Percentiles rank a stretch among this genome's conserved stretches.
phyloP scores from a whole-genome alignment of 768 basidiomycete genomes.

The Podaxis sp. region DNA sequence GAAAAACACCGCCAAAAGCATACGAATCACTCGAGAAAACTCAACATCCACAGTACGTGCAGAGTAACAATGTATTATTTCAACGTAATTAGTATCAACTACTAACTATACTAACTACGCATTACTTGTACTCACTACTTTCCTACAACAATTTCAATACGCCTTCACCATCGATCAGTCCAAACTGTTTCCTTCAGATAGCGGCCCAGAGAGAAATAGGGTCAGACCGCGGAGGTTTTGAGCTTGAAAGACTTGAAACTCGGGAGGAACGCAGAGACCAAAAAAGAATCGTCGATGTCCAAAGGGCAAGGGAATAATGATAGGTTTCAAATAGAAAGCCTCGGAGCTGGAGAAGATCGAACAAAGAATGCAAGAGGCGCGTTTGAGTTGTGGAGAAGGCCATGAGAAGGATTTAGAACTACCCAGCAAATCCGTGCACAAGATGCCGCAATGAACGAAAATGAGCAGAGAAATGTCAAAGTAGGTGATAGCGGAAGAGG shows the following conservation, averaged over 20 bases:
- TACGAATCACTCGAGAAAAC: not conserved
- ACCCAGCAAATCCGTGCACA: not conserved
- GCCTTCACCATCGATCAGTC: constrained; percentile 2
- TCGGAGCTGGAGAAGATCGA: not conserved
- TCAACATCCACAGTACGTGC: not conserved
- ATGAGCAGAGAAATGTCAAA: not conserved
- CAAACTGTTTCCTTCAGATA: not conserved
- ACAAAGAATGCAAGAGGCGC: not conserved
- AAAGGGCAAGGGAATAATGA: constrained; percentile 15
- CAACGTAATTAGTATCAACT: not conserved
- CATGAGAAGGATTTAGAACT: not conserved
- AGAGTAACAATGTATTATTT: constrained; percentile 3
- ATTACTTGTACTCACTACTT: not conserved
- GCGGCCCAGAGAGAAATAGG: not conserved
- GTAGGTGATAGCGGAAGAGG: not conserved
- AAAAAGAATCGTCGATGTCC: not conserved
- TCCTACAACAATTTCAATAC: constrained; percentile 8
- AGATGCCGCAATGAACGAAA: not conserved
- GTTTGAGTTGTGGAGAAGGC: not conserved
- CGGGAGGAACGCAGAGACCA: not conserved
- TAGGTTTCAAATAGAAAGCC: constrained; percentile 12
- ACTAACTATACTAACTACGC: constrained; percentile 7
- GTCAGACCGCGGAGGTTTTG: not conserved
- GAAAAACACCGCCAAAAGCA: not conserved
- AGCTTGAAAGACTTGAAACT: not conserved